Percentiles rank a stretch among this genome's conserved stretches.
These are phyloP conservation scores for Aspergillus bombycis DNA, from an alignment of 2,329 filamentous ascomycete genomes.

Conservation along the genomic window DNA sequence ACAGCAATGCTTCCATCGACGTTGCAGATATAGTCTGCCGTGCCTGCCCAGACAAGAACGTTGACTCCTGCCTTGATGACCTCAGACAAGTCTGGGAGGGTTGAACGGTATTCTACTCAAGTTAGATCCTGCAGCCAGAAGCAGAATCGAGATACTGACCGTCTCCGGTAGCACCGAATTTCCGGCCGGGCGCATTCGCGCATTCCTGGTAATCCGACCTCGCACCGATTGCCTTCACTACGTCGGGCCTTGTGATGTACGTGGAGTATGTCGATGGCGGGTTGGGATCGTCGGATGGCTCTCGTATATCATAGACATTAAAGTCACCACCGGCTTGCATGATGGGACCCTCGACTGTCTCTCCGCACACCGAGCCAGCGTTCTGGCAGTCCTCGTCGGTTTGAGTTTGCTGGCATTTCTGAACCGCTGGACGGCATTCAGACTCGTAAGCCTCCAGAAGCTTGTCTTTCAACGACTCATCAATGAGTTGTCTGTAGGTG, in stretches of 20 bases:
- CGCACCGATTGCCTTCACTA: conserved; percentile 52
- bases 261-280: conserved; percentile 46
- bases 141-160: conserved; percentile 22
- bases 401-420: conserved; percentile 40
- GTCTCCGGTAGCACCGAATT: conserved; percentile 49
- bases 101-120: conserved; percentile 45
- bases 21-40: conserved; percentile 63
- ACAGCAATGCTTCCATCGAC: conserved; percentile 57
- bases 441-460: conserved; percentile 39
- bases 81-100: conserved; percentile 47
- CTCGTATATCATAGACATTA: conserved; percentile 52
- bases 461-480: conserved; percentile 31
- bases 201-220: conserved; percentile 48
- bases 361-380: conserved; percentile 41
- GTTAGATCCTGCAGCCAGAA: conserved; percentile 14
- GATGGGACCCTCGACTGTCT: conserved; percentile 41
- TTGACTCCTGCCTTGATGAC: conserved; percentile 54
- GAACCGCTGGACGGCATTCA: conserved; percentile 43
- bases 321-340: conserved; percentile 28
- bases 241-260: conserved; percentile 44
- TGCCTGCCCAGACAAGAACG: conserved; percentile 59
- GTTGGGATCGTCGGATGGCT: conserved; percentile 40
- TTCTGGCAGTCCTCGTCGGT: conserved; percentile 35
- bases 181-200: conserved; percentile 37
- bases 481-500: conserved; percentile 48